Base-by-base conservation (phyloP, 495 filamentous ascomycete genomes). In the Pyronema omphalodes region DNA sequence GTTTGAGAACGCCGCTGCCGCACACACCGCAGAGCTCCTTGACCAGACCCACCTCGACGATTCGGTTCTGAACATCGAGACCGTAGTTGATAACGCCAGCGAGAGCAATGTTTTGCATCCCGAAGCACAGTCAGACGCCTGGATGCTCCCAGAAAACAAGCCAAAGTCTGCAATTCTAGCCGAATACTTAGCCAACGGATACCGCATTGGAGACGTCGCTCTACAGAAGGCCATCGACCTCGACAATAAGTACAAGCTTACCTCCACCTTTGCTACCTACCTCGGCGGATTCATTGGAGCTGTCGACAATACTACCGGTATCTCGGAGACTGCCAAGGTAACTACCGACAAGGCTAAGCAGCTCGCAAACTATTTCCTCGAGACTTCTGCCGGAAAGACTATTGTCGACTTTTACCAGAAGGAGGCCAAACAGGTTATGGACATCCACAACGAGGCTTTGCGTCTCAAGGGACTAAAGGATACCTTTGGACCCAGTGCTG, bases 121-220 rank as follows among this genome's bases (percentile, higher is more conserved):
- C 40, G 63, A 66, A 39, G 70, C 71, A 14, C 35, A 3, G 1
- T 17, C 34, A 9, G 35, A 71, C 54, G 70, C 71, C 44, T 71
- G 77, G 33, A 63, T 70, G 5, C 67, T 71, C 41, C 91, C 96
- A 64, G 91, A 98, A 65, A 86, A 94, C 69, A 96, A 96, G 73
- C 91, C 91, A 0, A 81, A 85, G 63, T 76, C 82, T 15, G 88
- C 93, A 61, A 93, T 98, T 62, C 58, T 95, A 23, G 91, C 91
- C 56, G 91, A 98, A 71, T 93, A 94, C 67, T 80, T 98, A 29
- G 88, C 88, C 4, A 84, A 94, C 60, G 91, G 91, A 58, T 98
- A 98, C 68, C 73, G 76, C 15, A 70, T 98, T 59, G 84, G 83
- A 51, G 91, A 98, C 67, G 72, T 71, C n/a, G 83, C 83, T 3